Evolutionary conservation across 139 green algal species (phyloP), one percentile per base, ranked within the genome.

Genomic region (Tetratostichococcus sp.): DNA sequence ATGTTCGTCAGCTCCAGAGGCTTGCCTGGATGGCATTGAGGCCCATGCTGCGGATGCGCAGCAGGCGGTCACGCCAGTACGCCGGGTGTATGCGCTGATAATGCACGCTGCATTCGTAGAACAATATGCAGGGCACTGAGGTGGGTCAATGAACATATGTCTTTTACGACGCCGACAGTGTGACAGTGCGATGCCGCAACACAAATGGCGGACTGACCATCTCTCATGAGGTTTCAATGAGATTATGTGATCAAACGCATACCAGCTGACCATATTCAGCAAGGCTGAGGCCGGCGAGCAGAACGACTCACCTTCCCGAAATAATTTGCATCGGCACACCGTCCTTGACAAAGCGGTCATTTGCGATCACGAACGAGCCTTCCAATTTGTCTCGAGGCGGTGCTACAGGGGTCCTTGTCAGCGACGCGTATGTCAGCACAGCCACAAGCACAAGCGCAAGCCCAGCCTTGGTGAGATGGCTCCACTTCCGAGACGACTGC

Each of bases 1-100:
- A n/a, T n/a, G n/a, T n/a, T n/a, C n/a, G n/a, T n/a, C 39, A 50
- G 50, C 50, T 4, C 50, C 30, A 26, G 21, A 25, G 14, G 25
- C 43, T 57, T 23, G 73, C 80, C 80, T 85, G 74, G 2, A 90
- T 67, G 16, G 86, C 80, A 72, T 90, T 92, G 5, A 91, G 68
- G 22, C 87, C 87, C 74, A 92, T 58, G 30, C 86, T 73, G 19
- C 71, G 75, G 2, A 79, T 42, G 1, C 86, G 67, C 4, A 66
- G 25, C 72, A 92, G 62, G 1, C 87, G 62, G 39, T 92, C 87
- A 1, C 39, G 11, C 87, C 87, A 92, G 58, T 86, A 77, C 0
- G 68, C 69, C 2, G 74, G 80, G 3, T 81, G 86, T 23, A 91
- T 86, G 0, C 87, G 72, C 35, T 84, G 77, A 74, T 91, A 92